Percentiles rank a stretch among this genome's conserved stretches.
These are phyloP conservation scores for Alternaria sp. DNA, from an alignment of 2,329 filamentous ascomycete species.

Conservation along the genomic window DNA sequence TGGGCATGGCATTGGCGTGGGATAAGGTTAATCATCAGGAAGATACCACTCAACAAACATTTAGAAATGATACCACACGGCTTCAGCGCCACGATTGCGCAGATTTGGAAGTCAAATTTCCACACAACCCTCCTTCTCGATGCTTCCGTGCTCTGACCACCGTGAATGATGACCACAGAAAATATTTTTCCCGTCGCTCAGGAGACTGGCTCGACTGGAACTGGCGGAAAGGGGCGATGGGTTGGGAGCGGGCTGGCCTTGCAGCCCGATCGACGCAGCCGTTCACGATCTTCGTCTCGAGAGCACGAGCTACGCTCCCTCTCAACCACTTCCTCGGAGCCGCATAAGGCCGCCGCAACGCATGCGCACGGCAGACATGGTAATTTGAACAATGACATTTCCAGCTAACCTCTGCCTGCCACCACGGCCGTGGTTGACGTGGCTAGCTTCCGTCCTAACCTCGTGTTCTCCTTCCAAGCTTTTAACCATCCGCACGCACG, in stretches of 20 bases:
- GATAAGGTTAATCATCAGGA: slow-evolving; percentile 2
- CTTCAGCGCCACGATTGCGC: slow-evolving; percentile 15
- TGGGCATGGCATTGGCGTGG: not conserved
- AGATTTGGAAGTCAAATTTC: not conserved
- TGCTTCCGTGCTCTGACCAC: not conserved
- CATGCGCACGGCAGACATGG: not conserved
- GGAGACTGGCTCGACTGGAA: not conserved
- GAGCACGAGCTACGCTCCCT: not conserved
- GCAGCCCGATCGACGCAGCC: not conserved
- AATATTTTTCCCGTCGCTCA: not conserved
- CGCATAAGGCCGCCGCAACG: not conserved
- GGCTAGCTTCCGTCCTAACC: slow-evolving; percentile 20
- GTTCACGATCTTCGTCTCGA: slow-evolving; percentile 7
- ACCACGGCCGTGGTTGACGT: slow-evolving; percentile 18
- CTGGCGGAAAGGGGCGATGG: not conserved
- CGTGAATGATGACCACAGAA: not conserved
- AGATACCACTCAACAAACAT: slow-evolving; percentile 11
- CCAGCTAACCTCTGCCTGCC: not conserved
- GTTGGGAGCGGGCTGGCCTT: not conserved
- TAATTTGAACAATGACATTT: not conserved
- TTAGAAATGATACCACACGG: slow-evolving; percentile 32
- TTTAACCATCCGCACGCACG: not conserved
- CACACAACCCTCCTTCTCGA: not conserved
- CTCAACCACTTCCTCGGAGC: not conserved
- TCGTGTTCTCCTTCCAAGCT: not conserved